Evolutionary conservation across 257 asterid species (phyloP).

Genomic region (Nyctanthes arbortristis): DNA sequence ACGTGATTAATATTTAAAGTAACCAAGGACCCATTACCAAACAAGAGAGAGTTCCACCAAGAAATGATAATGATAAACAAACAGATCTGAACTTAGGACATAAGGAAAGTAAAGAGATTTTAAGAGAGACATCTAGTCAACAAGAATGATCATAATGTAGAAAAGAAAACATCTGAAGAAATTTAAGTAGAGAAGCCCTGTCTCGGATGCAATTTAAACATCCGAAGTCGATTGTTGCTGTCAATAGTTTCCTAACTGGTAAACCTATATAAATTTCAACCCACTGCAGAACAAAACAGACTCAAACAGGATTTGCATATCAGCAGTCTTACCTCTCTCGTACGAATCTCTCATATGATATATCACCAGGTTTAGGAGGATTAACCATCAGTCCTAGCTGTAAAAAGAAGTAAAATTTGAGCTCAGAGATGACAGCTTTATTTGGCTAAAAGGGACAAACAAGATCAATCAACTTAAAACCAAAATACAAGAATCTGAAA

Average conservation of each 20-base stretch:
- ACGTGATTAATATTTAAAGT: conserved; percentile 3
- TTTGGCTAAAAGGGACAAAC: neutral
- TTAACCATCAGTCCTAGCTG: conserved; percentile 96
- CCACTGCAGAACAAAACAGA: too few species aligned
- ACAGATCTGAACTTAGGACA: neutral
- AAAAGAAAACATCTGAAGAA: neutral
- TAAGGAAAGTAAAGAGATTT: neutral
- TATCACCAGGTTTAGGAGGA: conserved; percentile 94
- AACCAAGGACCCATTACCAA: neutral
- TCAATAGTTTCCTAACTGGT: too few species aligned
- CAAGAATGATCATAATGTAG: neutral
- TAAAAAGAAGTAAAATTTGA: conserved; percentile 27
- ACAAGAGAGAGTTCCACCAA: neutral
- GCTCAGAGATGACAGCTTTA: neutral
- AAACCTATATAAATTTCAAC: too few species aligned
- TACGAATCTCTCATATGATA: conserved; percentile 73
- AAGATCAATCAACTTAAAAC: neutral
- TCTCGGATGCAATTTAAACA: too few species aligned
- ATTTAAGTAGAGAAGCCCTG: neutral
- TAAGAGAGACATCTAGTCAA: neutral
- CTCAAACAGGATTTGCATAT: neutral
- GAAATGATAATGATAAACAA: neutral
- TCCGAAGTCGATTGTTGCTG: too few species aligned
- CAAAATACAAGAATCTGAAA: neutral
- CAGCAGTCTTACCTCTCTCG: conserved; percentile 70